Evolutionary conservation across 257 asterid genomes (phyloP).

Genomic region (Salvia rosmarinus): DNA sequence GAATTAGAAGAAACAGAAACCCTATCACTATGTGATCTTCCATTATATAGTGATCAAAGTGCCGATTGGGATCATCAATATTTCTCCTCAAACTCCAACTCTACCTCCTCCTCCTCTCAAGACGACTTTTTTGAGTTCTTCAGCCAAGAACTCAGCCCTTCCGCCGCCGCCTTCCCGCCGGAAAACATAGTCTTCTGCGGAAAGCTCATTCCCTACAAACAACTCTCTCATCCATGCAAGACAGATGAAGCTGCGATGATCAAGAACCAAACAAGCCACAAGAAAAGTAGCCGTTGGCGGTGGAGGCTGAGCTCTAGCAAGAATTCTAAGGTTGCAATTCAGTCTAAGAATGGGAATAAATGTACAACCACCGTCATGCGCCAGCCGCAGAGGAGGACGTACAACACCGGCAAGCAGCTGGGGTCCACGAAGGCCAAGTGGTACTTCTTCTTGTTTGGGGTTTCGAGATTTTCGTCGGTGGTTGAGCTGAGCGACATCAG

Average conservation of each 20-base stretch:
- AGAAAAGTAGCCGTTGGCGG: constrained; percentile 8
- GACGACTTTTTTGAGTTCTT: constrained; percentile 45
- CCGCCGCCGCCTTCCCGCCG: constrained; percentile 28
- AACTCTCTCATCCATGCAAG: constrained; percentile 17
- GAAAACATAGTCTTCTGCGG: constrained; percentile 66
- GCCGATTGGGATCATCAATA: constrained; percentile 41
- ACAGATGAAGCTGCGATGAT: background rate
- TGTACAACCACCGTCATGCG: constrained; percentile 13
- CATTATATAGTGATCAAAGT: constrained; percentile 44
- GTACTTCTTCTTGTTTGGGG: constrained; percentile 54
- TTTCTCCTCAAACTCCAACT: constrained; percentile 42
- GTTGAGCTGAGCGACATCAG: constrained; percentile 56
- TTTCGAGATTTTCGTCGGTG: constrained; percentile 43
- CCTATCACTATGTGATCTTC: constrained; percentile 64
- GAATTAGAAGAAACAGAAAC: constrained; percentile 66
- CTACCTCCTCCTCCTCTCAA: constrained; percentile 34
- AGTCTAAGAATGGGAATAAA: constrained; percentile 19
- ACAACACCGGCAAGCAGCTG: constrained; percentile 25
- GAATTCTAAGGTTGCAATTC: background rate
- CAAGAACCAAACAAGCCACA: background rate
- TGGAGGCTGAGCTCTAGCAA: constrained; percentile 29
- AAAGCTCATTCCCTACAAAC: constrained; percentile 46
- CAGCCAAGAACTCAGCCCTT: constrained; percentile 32
- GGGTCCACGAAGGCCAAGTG: constrained; percentile 22
- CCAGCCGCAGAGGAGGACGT: constrained; percentile 16